Percentiles rank a stretch among this genome's conserved stretches.
Evolutionary conservation across 768 basidiomycete species (phyloP).

Genomic region (Pulveroboletus sp.): DNA sequence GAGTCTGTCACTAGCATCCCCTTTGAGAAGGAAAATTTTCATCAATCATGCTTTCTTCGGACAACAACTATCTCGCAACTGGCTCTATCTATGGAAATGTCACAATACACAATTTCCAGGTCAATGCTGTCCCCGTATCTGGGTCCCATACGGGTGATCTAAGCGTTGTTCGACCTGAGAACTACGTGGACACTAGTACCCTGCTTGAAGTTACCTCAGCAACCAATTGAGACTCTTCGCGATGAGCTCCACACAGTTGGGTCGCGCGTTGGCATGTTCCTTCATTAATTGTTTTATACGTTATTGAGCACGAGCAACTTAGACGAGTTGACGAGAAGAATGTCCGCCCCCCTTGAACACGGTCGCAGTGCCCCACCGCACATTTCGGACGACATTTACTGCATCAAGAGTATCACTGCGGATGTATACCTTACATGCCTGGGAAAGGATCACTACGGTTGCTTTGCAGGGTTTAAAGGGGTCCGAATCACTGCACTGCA

Average conservation of each 20-base stretch:
- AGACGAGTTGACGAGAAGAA: background rate
- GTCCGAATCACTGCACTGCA: too few relatives aligned
- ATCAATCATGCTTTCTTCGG: background rate
- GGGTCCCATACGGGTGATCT: background rate
- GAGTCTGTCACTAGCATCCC: too few relatives aligned
- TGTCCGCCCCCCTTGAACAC: background rate
- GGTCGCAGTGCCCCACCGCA: background rate
- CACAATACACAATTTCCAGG: too few relatives aligned
- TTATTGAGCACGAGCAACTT: background rate
- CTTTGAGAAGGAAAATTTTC: too few relatives aligned
- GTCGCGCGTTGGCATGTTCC: background rate
- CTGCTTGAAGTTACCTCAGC: too few relatives aligned
- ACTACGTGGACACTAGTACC: too few relatives aligned
- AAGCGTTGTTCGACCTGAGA: background rate
- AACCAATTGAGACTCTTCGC: background rate
- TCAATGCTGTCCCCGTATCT: background rate
- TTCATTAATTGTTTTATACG: background rate
- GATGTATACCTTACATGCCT: background rate
- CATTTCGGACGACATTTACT: background rate
- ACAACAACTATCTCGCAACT: slow-evolving; percentile 1
- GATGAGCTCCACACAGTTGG: background rate
- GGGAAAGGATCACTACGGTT: background rate
- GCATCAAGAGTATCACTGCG: background rate
- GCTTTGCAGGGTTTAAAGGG: too few relatives aligned
- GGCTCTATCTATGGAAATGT: too few relatives aligned